phyloP scores from a whole-genome alignment of 768 basidiomycete genomes.

The Amanita fuliginea region DNA sequence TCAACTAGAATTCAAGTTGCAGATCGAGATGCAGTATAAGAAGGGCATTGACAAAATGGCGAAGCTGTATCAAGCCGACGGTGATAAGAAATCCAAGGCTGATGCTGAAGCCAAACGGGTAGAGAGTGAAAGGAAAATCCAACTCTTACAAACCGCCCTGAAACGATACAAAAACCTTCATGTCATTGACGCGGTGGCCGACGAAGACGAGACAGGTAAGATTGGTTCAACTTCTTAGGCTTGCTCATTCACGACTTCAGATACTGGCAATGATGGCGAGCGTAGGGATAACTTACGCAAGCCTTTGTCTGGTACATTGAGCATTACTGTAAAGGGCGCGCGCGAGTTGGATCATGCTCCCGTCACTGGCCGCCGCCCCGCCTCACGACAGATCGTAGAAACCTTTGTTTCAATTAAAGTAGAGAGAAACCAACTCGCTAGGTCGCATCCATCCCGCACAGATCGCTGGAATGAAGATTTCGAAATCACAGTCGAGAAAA shows the following conservation, averaged over 20 bases:
- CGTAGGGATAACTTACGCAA: conserved; percentile 92
- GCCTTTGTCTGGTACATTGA: conserved; percentile 85
- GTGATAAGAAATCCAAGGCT: conserved; percentile 89
- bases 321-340: conserved; percentile 80
- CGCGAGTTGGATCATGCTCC: conserved; percentile 95
- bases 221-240: conserved; percentile 3
- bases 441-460: conserved; percentile 85
- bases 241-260: conserved; percentile 17
- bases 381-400: conserved; percentile 72
- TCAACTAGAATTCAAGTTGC: conserved; percentile 98
- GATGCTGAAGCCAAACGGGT: conserved; percentile 92
- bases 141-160: conserved; percentile 81
- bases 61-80: conserved; percentile 90
- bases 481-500: conserved; percentile 93
- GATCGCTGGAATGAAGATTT: conserved; percentile 99
- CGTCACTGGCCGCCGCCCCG: conserved; percentile 56
- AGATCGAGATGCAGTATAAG: conserved; percentile 97
- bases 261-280: conserved; percentile 57
- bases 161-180: conserved; percentile 95
- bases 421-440: conserved; percentile 88
- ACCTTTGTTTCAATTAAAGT: conserved; percentile 92
- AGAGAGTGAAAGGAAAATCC: conserved; percentile 95
- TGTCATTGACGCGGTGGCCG: conserved; percentile 81
- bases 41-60: conserved; percentile 99
- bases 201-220: conserved; percentile 71